A percentile compares a stretch with the other conserved stretches of the same genome.
These are phyloP conservation scores for Tilletia caries DNA, from an alignment of 1,284 basidiomycete species.

Conservation along the genomic window DNA sequence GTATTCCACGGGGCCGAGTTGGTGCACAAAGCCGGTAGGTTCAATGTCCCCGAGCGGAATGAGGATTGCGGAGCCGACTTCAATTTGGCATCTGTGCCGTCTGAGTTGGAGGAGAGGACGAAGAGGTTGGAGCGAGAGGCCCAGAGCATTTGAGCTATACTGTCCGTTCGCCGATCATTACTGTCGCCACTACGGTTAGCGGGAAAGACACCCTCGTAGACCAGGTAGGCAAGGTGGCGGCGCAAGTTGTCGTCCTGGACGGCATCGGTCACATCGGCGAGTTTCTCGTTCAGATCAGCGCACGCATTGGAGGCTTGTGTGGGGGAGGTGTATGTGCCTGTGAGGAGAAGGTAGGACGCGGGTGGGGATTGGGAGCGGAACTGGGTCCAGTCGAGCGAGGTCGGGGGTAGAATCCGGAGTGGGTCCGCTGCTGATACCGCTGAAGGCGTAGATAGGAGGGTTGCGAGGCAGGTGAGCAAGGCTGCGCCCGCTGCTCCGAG, in stretches of 20 bases:
- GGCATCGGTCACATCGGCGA: not conserved
- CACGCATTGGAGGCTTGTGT: not conserved
- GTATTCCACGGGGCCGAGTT: conserved; percentile 10
- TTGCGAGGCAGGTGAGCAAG: too few species aligned
- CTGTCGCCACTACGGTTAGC: too few species aligned
- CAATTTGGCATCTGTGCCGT: not conserved
- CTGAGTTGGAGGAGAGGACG: not conserved
- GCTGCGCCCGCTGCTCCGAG: too few species aligned
- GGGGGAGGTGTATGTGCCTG: not conserved
- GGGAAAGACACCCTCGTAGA: not conserved
- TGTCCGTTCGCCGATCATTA: too few species aligned
- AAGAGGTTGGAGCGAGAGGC: not conserved
- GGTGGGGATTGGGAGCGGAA: not conserved
- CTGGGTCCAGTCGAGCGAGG: not conserved
- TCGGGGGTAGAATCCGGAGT: not conserved
- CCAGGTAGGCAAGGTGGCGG: conserved; percentile 1
- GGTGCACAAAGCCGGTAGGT: conserved; percentile 6
- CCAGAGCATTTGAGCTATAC: not conserved
- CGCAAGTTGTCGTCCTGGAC: not conserved
- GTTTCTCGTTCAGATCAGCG: not conserved
- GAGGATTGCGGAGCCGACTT: not conserved
- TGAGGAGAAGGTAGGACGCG: not conserved
- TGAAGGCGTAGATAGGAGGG: too few species aligned
- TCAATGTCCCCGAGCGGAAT: not conserved
- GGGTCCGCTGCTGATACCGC: not conserved